Base-by-base conservation (phyloP, 129 eudicot species). In the Flaveria robusta region DNA sequence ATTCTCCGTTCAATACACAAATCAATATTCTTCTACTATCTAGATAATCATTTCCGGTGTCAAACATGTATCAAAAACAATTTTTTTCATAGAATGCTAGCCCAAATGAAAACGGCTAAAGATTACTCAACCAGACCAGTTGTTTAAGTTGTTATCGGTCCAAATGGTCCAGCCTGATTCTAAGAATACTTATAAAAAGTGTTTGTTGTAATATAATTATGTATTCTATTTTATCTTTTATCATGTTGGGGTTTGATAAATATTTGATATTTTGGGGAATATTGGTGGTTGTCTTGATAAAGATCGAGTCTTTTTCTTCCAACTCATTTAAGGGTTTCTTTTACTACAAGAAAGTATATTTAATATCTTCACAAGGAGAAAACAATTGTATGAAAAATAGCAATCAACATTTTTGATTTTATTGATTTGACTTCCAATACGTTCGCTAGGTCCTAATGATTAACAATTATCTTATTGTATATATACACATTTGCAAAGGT, bases 1-100 rank as follows among this genome's bases (percentile, higher is more conserved):
- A 1, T 85, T 87, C 49, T 85, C 89, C 10, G 81, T 85, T 41
- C 80, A 86, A 47, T 87, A 75, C 49, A 68, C 81, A 43, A 68
- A 56, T 77, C 63, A 76, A 19, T 39, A 64, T 45, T 70, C 69
- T 45, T 49, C 59, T 3, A 20, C 69, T 51, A 34, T 76, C 41
- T 76, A 76, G 54, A 66, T 1, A 11, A 14, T 20, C 10, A 13
- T 60, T 60, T 60, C 10, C 41, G 13, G 14, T 37, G 8, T 26
- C 66, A 59, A 23, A 4, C 18, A 59, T 60, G 19, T 60, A 60
- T 26, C 39, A 64, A 62, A 24, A 27, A 62, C 20, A 29, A 24
- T 1, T 60, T n/a, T 60, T 26, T 60, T 60, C 41, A 12, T 26
- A 60, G 12, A 31, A 2, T 3, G 41, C 0, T 2, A 0, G 20